Conservation (phyloP, 2,329 filamentous ascomycete species). For the Ophiobolus disseminans region DNA sequence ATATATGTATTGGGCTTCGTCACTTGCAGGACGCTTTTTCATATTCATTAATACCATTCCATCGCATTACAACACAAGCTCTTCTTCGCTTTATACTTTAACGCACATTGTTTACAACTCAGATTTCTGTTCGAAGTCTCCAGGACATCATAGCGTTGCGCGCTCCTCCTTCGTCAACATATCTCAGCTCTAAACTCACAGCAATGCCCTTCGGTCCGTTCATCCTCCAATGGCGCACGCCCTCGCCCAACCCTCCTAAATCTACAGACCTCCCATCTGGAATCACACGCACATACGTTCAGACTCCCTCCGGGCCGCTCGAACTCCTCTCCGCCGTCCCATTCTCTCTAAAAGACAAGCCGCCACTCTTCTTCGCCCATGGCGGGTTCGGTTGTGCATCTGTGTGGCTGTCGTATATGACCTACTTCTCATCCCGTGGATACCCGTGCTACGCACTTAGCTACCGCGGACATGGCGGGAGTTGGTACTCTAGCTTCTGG, state of each 20-base stretch:
- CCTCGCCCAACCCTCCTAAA: constrained; percentile 30
- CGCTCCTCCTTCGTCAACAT: no score
- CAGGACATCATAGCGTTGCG: no score
- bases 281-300: constrained; percentile 55
- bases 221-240: constrained; percentile 35
- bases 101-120: no score
- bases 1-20: background rate
- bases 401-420: constrained; percentile 62
- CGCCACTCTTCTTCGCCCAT: constrained; percentile 61
- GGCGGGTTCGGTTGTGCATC: constrained; percentile 63
- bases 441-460: constrained; percentile 62
- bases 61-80: background rate
- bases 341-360: constrained; percentile 13
- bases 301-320: constrained; percentile 55
- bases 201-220: constrained; percentile 41
- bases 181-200: background rate
- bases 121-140: no score
- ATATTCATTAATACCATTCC: background rate
- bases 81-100: no score
- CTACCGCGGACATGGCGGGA: constrained; percentile 61
- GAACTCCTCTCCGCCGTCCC: constrained; percentile 58
- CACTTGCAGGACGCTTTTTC: background rate
- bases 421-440: constrained; percentile 53
- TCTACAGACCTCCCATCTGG: constrained; percentile 48
- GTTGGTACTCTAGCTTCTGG: constrained; percentile 59